Conservation (phyloP, 2,329 filamentous ascomycete species). For the Botrytis tulipae region DNA sequence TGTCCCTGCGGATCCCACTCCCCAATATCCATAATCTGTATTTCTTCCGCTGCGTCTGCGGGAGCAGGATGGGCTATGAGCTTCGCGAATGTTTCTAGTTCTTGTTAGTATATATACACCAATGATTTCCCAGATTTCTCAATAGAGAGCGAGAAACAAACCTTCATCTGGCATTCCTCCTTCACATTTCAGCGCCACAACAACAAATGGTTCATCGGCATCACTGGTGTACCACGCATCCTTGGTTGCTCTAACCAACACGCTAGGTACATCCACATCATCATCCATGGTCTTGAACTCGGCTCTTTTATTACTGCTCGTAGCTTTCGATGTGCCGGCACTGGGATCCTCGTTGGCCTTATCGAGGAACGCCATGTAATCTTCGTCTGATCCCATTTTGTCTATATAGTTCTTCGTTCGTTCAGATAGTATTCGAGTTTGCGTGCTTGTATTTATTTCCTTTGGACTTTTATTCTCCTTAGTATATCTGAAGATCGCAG, state of each 20-base stretch:
- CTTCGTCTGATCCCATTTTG: slow-evolving; percentile 71
- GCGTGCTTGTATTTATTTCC: not conserved
- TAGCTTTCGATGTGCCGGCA: slow-evolving; percentile 48
- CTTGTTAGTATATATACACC: not conserved
- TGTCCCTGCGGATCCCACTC: slow-evolving; percentile 73
- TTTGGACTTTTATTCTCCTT: not conserved
- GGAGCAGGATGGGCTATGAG: slow-evolving; percentile 60
- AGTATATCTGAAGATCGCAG: not conserved
- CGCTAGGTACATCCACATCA: slow-evolving; percentile 58
- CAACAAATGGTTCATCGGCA: slow-evolving; percentile 81
- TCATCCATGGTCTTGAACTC: slow-evolving; percentile 53
- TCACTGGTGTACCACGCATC: slow-evolving; percentile 74
- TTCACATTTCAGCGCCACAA: slow-evolving; percentile 65
- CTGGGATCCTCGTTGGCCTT: slow-evolving; percentile 81
- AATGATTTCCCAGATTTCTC: not conserved
- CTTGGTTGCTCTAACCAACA: slow-evolving; percentile 51
- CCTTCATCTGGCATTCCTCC: slow-evolving; percentile 61
- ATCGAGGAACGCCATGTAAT: slow-evolving; percentile 80
- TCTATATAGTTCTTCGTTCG: not conserved
- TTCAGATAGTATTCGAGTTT: not conserved
- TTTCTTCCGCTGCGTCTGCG: slow-evolving; percentile 46
- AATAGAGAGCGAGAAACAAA: slow-evolving; percentile 42
- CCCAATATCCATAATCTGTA: slow-evolving; percentile 64
- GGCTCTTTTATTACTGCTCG: slow-evolving; percentile 34
- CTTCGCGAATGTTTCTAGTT: slow-evolving; percentile 64